Conservation (phyloP, 371 early-diverging fungal genomes). For the Dichotomocladium elegans region DNA sequence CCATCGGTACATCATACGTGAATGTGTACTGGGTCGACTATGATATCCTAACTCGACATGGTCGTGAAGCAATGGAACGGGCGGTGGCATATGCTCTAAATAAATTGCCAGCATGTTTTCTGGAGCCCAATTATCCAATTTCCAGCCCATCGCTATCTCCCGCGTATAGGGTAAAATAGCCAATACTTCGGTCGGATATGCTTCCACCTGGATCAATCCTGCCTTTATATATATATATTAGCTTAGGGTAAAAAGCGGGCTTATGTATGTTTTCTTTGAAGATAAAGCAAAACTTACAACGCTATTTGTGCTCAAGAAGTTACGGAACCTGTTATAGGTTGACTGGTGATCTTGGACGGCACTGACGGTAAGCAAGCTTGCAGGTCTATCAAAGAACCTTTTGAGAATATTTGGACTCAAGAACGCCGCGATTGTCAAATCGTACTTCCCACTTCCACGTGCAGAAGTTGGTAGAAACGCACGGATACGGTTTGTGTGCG, state of each 20-base stretch:
- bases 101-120: neutral
- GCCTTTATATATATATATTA: neutral
- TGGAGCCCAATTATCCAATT: neutral
- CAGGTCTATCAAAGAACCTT: neutral
- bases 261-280: neutral
- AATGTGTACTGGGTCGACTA: neutral
- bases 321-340: slow-evolving; percentile 4
- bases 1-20: neutral
- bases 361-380: neutral
- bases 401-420: neutral
- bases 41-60: neutral
- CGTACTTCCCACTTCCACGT: neutral
- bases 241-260: neutral
- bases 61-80: neutral
- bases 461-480: neutral
- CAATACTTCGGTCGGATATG: neutral
- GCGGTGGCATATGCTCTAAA: slow-evolving; percentile 1
- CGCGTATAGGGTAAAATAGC: slow-evolving; percentile 1
- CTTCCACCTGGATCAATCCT: slow-evolving; percentile 7
- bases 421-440: neutral
- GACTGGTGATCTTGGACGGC: neutral
- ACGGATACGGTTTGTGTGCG: neutral
- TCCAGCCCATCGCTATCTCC: neutral
- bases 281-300: slow-evolving; percentile 1
- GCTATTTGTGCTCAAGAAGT: slow-evolving; percentile 7